Conservation (phyloP, 1,139 yeast species). For the Hansenula anomala region DNA sequence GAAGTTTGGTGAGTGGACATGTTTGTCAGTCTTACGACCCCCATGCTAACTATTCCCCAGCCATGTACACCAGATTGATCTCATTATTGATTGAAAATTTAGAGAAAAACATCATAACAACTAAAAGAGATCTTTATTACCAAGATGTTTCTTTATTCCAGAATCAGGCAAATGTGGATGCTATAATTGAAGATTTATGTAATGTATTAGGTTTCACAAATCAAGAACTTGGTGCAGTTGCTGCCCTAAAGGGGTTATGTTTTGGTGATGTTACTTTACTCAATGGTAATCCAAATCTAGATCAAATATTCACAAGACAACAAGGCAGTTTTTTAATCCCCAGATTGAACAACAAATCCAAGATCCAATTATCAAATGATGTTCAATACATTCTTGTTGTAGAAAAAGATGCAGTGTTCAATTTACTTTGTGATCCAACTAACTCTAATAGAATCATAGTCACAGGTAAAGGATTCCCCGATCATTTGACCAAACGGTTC, state of each 20-base stretch:
- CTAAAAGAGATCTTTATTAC: constrained; percentile 64
- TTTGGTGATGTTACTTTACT: constrained; percentile 31
- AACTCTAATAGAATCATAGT: constrained; percentile 31
- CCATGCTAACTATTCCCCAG: no score
- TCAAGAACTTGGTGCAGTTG: constrained; percentile 40
- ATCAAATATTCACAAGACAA: constrained; percentile 5
- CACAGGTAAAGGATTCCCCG: constrained; percentile 75
- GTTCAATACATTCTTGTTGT: constrained; percentile 41
- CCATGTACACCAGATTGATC: constrained; percentile 8
- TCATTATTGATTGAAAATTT: constrained; percentile 20
- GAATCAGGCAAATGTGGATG: constrained; percentile 42
- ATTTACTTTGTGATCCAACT: constrained; percentile 26
- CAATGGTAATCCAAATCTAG: constrained; percentile 4
- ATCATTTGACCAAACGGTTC: constrained; percentile 57
- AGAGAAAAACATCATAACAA: constrained; percentile 26
- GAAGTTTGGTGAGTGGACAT: no score
- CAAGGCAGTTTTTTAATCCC: constrained; percentile 26
- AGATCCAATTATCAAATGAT: constrained; percentile 10
- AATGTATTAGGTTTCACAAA: constrained; percentile 25
- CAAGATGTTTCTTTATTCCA: constrained; percentile 54
- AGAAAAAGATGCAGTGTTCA: constrained; percentile 61
- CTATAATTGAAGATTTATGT: constrained; percentile 31
- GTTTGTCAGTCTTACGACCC: no score
- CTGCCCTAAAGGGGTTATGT: constrained; percentile 62
- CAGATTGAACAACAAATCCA: constrained; percentile 15